Conservation (phyloP, 2,329 filamentous ascomycete species). For the Fusarium sp. region DNA sequence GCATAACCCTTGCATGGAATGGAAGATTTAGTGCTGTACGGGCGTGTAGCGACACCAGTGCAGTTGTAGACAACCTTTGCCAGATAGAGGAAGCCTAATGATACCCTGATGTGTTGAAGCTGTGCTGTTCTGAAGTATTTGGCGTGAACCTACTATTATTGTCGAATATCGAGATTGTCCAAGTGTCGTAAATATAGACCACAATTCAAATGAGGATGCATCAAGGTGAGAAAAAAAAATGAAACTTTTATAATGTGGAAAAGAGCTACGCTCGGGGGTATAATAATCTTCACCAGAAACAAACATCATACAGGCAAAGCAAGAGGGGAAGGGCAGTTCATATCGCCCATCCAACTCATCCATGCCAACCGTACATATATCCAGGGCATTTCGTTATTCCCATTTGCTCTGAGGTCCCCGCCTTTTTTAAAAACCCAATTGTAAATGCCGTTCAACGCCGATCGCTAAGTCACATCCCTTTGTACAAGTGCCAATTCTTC, state of each 20-base stretch:
- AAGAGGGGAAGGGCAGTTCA: constrained; percentile 33
- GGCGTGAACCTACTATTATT: constrained; percentile 1
- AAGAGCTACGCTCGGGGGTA: constrained; percentile 55
- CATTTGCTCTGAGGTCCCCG: constrained; percentile 55
- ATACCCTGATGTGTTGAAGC: constrained; percentile 57
- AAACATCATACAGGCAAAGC: constrained; percentile 54
- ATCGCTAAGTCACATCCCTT: constrained; percentile 39
- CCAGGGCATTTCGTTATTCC: constrained; percentile 37
- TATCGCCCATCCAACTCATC: constrained; percentile 39
- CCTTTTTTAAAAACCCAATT: constrained; percentile 10
- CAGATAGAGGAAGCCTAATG: constrained; percentile 56
- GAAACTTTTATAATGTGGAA: constrained; percentile 29
- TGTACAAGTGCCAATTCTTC: constrained; percentile 12
- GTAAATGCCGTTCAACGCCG: constrained; percentile 46
- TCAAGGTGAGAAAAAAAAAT: background rate
- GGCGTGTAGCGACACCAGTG: constrained; percentile 32
- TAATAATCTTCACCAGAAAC: constrained; percentile 64
- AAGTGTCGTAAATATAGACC: background rate
- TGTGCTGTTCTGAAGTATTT: background rate
- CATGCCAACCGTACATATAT: constrained; percentile 39
- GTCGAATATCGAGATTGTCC: background rate
- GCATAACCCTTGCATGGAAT: constrained; percentile 39
- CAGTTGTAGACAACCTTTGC: constrained; percentile 47
- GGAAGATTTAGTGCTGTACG: constrained; percentile 34
- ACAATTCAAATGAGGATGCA: background rate